Conservation (phyloP, 2,329 filamentous ascomycete species). For the Apiospora koreana region DNA sequence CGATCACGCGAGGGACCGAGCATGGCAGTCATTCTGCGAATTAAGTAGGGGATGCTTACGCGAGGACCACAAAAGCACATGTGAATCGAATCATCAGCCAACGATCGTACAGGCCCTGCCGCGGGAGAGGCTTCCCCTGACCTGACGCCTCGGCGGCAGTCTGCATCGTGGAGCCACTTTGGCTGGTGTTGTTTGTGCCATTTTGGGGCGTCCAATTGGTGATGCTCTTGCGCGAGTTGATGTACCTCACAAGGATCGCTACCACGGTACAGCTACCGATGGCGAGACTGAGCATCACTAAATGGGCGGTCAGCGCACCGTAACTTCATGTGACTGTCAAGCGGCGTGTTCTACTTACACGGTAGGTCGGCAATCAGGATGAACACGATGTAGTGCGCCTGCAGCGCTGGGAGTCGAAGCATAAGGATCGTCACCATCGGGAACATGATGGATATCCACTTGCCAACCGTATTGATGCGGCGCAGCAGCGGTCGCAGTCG, state of each 20-base stretch:
- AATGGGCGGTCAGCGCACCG: not conserved
- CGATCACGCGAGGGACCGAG: not conserved
- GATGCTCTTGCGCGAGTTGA: conserved; percentile 25
- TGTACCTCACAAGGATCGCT: conserved; percentile 24
- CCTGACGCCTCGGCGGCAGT: not conserved
- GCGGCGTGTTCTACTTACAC: conserved; percentile 18
- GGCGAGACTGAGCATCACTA: conserved; percentile 23
- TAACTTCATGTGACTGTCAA: too few species aligned
- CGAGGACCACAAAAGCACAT: conserved; percentile 25
- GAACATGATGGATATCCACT: conserved; percentile 22
- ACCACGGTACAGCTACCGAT: conserved; percentile 25
- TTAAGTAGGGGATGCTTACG: conserved; percentile 19
- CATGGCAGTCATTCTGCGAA: too few species aligned
- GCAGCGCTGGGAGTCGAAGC: conserved; percentile 23
- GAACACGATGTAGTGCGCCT: conserved; percentile 22
- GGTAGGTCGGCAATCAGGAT: conserved; percentile 28
- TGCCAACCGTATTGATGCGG: conserved; percentile 24
- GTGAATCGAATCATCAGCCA: conserved; percentile 32
- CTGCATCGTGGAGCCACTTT: not conserved
- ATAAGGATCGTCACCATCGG: conserved; percentile 26
- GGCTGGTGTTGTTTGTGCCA: not conserved
- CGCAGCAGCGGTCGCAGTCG: conserved; percentile 19
- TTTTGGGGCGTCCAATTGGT: conserved; percentile 23
- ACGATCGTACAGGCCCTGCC: conserved; percentile 25
- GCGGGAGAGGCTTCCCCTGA: not conserved